Evolutionary conservation across 2,329 filamentous ascomycete species (phyloP), one percentile per base, ranked within the genome.

Genomic region (Myriosclerotinia scirpicola): DNA sequence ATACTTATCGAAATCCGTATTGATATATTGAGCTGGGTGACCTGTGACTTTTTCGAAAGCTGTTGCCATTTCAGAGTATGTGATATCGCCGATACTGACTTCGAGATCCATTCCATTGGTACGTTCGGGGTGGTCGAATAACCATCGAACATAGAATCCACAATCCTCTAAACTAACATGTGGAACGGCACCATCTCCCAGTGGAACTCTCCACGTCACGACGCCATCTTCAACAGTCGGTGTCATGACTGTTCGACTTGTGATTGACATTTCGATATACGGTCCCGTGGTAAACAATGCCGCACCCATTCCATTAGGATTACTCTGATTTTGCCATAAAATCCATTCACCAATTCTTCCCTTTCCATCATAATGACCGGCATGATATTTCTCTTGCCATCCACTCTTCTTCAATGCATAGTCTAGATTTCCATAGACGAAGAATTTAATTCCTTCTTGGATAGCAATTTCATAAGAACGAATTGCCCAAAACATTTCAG

Each of bases 391-490:
- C 0, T 80, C 76, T 53, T 82, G 76, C 67, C 80, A 85, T 0
- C 79, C 80, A 50, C 76, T 75, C 71, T 82, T 80, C 76, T 84
- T 83, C 67, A 79, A 79, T 1, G 71, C 77, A 67, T 81, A 84
- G 69, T 85, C 83, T 12, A 85, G 75, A 64, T 81, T 82, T 1
- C 81, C 81, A 68, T 81, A 84, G 3, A 80, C 76, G 70, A 82
- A 80, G 72, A 81, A 77, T 72, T 78, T 72, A 65, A 81, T 70
- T 17, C 79, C 76, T 30, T 80, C 76, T 68, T 81, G 81, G 65
- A 83, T 75, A 6, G 78, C 76, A 50, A 80, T 68, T 69, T 80
- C 75, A 73, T 81, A 79, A 64, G 76, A 69, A 52, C 81, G 75
- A 58, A 83, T 77, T 7, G 77, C 75, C 81, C 79, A 85, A 71